Evolutionary conservation across 805 yeast species (phyloP), one percentile per base, ranked within the genome.

Genomic region (Wickerhamomyces bovis): DNA sequence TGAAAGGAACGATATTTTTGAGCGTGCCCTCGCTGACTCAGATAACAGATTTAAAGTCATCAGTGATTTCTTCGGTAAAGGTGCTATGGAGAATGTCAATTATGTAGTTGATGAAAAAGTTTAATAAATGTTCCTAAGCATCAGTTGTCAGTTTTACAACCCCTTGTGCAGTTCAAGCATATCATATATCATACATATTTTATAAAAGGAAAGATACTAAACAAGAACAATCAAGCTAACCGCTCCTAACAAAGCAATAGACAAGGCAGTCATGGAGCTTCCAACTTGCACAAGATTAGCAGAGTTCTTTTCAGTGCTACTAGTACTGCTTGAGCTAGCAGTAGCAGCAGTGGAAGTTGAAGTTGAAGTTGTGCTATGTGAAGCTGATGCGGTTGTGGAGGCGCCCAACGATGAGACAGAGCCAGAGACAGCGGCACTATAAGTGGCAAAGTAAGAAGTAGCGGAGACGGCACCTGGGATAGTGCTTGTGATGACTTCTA

Each of bases 61-160:
- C 44, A 76, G 84, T 48, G 95, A 88, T 46, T 90, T 83, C 62
- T 76, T 90, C 40, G 96, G 97, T 2, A 77, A 89, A 48, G 99
- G 99, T 2, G 92, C 85, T 0, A 76, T 90, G 79, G 88, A 83
- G 42, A 64, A 44, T n/a, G 43, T 44, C 4, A 49, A 48, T 12
- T 49, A 47, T 33, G 43, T 26, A 6, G 9, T 48, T 2, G 22
- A 38, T 12, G 45, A 40, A 9, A 38, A 41, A 39, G 22, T 11
- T 4, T 42, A 33, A 35, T 39, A 12, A 28, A 35, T n/a, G n/a
- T n/a, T n/a, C n/a, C n/a, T n/a, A n/a, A n/a, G n/a, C n/a, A n/a
- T n/a, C n/a, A n/a, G n/a, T n/a, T n/a, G n/a, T n/a, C n/a, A n/a
- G n/a, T n/a, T n/a, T n/a, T n/a, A n/a, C n/a, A n/a, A n/a, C n/a